Evolutionary conservation across 108 stramenopile genomes (phyloP).

Genomic region (Aurantiochytrium sp.): DNA sequence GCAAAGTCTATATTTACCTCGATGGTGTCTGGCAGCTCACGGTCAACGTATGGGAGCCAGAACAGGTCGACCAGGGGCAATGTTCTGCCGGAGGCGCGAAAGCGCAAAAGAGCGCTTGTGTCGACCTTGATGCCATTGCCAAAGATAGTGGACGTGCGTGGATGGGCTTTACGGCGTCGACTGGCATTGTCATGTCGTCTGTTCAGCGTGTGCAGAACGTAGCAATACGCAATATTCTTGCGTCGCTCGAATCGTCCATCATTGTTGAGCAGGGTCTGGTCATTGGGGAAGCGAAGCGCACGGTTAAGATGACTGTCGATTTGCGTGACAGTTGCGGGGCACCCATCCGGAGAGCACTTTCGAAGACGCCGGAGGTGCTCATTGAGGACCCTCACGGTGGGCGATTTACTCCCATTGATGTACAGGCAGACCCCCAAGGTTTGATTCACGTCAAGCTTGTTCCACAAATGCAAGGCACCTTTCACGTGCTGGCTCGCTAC

Average conservation of each 20-base stretch:
- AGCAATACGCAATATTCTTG: not conserved
- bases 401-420: not conserved
- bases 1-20: not conserved
- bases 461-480: not conserved
- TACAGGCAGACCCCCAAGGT: not conserved
- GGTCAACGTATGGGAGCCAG: not conserved
- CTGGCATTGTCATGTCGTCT: not conserved
- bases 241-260: not conserved
- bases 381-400: not conserved
- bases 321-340: not conserved
- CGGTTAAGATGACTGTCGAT: not conserved
- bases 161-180: constrained; percentile 5
- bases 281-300: not conserved
- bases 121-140: not conserved
- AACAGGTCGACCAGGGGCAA: not conserved
- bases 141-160: not conserved
- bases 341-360: not conserved
- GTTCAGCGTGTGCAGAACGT: not conserved
- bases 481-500: not conserved
- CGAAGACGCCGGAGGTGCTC: not conserved
- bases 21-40: not conserved
- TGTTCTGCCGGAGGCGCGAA: not conserved
- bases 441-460: not conserved
- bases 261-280: not conserved
- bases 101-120: not conserved